These are phyloP conservation scores for Dentipellis sp. DNA, from an alignment of 768 basidiomycete genomes.

Conservation along the genomic window DNA sequence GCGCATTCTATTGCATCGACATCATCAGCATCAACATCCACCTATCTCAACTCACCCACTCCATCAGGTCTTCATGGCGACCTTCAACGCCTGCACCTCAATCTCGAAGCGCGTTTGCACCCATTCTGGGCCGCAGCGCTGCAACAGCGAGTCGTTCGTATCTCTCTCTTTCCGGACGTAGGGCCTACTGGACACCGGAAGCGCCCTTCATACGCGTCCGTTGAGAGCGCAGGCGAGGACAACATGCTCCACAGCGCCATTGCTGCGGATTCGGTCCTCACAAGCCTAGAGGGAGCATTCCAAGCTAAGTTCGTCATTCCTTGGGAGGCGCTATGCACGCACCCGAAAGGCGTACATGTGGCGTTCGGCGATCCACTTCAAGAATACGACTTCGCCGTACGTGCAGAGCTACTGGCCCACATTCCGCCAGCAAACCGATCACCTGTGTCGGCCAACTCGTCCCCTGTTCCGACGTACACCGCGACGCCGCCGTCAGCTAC, in stretches of 20 bases:
- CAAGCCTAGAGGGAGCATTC: slow-evolving; percentile 68
- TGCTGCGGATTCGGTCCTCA: slow-evolving; percentile 38
- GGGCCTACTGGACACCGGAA: slow-evolving; percentile 14
- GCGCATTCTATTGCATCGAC: slow-evolving; percentile 4
- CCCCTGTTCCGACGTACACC: not conserved
- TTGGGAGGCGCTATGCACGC: slow-evolving; percentile 61
- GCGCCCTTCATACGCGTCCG: slow-evolving; percentile 18
- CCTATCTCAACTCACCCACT: not conserved
- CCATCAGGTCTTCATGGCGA: slow-evolving; percentile 13
- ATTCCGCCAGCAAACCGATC: slow-evolving; percentile 25
- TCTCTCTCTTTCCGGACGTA: slow-evolving; percentile 46
- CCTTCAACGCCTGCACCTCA: slow-evolving; percentile 53
- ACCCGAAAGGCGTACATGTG: slow-evolving; percentile 48
- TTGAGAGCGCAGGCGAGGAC: slow-evolving; percentile 9
- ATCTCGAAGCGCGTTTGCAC: slow-evolving; percentile 67
- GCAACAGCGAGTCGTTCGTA: slow-evolving; percentile 47
- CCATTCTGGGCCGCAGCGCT: slow-evolving; percentile 78
- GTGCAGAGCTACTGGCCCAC: slow-evolving; percentile 37
- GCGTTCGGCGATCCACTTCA: slow-evolving; percentile 39
- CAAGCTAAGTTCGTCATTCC: slow-evolving; percentile 48
- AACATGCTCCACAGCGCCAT: slow-evolving; percentile 29
- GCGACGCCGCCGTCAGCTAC: slow-evolving; percentile 6
- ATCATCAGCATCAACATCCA: not conserved
- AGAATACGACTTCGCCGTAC: slow-evolving; percentile 44
- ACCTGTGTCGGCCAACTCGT: slow-evolving; percentile 1